A percentile compares a stretch with the other conserved stretches of the same genome.
phyloP scores from a whole-genome alignment of 2,329 filamentous ascomycete species.

The Nemania diffusa region DNA sequence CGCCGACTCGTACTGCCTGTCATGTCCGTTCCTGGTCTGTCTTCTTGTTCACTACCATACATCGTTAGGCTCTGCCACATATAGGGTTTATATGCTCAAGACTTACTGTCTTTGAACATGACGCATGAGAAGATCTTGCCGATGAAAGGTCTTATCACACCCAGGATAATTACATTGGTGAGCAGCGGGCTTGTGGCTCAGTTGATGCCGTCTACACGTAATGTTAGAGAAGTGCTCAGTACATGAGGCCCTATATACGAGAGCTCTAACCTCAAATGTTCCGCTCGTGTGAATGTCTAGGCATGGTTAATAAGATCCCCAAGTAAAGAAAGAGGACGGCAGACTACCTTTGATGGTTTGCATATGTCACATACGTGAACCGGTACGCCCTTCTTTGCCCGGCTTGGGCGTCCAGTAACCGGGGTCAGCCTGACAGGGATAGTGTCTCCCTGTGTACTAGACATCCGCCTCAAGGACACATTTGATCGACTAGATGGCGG shows the following conservation, averaged over 20 bases:
- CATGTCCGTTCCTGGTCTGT: slow-evolving; percentile 50
- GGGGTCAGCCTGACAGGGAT: slow-evolving; percentile 63
- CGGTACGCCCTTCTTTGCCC: slow-evolving; percentile 68
- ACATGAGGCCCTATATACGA: not conserved
- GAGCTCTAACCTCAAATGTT: slow-evolving; percentile 65
- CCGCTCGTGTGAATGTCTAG: slow-evolving; percentile 70
- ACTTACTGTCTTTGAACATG: slow-evolving; percentile 65
- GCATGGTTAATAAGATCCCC: slow-evolving; percentile 38
- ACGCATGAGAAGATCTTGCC: slow-evolving; percentile 68
- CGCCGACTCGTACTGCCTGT: slow-evolving; percentile 45
- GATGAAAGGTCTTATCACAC: slow-evolving; percentile 68
- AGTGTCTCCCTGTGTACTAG: slow-evolving; percentile 50
- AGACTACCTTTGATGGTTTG: slow-evolving; percentile 61
- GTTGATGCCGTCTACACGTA: slow-evolving; percentile 64
- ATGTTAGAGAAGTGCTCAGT: slow-evolving; percentile 42
- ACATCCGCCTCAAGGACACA: slow-evolving; percentile 56
- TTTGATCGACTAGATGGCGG: slow-evolving; percentile 44
- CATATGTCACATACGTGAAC: slow-evolving; percentile 66
- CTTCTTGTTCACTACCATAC: slow-evolving; percentile 57
- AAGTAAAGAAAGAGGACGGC: slow-evolving; percentile 5
- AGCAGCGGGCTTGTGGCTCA: slow-evolving; percentile 66
- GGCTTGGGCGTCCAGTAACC: slow-evolving; percentile 66
- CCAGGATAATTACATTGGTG: slow-evolving; percentile 62
- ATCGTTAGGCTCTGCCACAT: slow-evolving; percentile 27
- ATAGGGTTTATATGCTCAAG: not conserved